phyloP scores from a whole-genome alignment of 495 filamentous ascomycete genomes.

The Sordaria brevicollis region DNA sequence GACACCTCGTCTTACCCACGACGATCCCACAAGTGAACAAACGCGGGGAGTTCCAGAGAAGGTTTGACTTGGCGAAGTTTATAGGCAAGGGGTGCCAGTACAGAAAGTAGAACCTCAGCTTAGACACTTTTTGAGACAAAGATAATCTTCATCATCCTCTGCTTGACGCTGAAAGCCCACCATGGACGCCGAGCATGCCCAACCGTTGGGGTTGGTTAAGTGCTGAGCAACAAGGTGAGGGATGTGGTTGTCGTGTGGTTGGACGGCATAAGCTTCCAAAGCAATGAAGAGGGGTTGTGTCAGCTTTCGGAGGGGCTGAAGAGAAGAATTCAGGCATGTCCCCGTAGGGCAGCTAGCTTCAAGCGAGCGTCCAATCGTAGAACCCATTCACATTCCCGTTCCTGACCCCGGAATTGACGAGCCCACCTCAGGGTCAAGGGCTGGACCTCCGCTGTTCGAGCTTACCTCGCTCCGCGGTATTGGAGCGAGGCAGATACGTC shows the following conservation, averaged over 20 bases:
- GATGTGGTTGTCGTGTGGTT: background rate
- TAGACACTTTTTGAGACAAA: background rate
- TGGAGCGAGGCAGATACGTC: background rate
- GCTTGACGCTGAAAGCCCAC: background rate
- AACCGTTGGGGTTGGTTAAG: background rate
- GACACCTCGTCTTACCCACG: background rate
- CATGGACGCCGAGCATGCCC: background rate
- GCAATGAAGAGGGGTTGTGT: background rate
- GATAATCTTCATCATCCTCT: background rate
- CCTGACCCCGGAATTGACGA: background rate
- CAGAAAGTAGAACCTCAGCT: background rate
- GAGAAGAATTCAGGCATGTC: background rate
- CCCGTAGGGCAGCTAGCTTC: background rate
- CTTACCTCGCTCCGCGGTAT: background rate
- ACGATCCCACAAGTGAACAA: background rate
- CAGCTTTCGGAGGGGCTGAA: background rate
- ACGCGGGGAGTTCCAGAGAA: background rate
- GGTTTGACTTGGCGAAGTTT: background rate
- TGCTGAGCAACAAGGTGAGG: background rate
- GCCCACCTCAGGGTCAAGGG: background rate
- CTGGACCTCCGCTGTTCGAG: background rate
- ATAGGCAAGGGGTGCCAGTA: background rate
- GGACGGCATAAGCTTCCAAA: background rate
- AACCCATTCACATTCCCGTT: background rate
- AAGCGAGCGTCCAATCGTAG: background rate